Conservation (phyloP, 176 grass and related monocot genomes). For the Panicum miliaceum region DNA sequence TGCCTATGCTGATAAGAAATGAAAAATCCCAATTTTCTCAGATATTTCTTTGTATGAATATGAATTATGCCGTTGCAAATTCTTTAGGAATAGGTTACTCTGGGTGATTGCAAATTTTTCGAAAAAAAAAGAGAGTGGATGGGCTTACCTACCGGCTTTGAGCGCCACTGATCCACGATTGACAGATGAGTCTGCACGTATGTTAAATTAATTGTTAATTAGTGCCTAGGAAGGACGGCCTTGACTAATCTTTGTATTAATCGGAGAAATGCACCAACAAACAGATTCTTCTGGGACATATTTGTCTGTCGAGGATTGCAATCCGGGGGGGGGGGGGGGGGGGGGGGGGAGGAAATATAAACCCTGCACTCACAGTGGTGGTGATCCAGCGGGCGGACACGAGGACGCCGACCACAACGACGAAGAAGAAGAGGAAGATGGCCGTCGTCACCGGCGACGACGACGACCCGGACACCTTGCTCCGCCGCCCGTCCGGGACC, state of each 20-base stretch:
- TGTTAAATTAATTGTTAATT: not conserved
- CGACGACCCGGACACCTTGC: conserved; percentile 23
- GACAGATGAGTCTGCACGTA: conserved; percentile 45
- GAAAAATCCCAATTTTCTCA: too few relatives aligned
- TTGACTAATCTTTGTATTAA: not conserved
- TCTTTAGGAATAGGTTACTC: not conserved
- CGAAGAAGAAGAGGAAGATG: conserved; percentile 63
- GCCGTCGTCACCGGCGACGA: conserved; percentile 51
- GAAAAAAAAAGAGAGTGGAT: not conserved
- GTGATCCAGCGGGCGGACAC: conserved; percentile 59
- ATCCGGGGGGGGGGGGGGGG: too few relatives aligned
- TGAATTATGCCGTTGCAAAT: not conserved
- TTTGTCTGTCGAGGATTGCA: too few relatives aligned
- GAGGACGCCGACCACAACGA: conserved; percentile 56
- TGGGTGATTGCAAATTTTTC: not conserved
- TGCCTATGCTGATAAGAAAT: not conserved
- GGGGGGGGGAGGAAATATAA: not conserved
- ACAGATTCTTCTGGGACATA: too few relatives aligned
- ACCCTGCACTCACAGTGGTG: conserved; percentile 46
- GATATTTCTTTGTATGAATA: not conserved
- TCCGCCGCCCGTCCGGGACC: conserved; percentile 38
- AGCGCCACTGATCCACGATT: conserved; percentile 50
- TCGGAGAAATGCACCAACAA: not conserved
- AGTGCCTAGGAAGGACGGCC: not conserved
- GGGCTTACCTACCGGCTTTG: conserved; percentile 67